These are phyloP conservation scores for Rhizophagus clarus DNA, from an alignment of 192 early-diverging fungal species.

Conservation along the genomic window DNA sequence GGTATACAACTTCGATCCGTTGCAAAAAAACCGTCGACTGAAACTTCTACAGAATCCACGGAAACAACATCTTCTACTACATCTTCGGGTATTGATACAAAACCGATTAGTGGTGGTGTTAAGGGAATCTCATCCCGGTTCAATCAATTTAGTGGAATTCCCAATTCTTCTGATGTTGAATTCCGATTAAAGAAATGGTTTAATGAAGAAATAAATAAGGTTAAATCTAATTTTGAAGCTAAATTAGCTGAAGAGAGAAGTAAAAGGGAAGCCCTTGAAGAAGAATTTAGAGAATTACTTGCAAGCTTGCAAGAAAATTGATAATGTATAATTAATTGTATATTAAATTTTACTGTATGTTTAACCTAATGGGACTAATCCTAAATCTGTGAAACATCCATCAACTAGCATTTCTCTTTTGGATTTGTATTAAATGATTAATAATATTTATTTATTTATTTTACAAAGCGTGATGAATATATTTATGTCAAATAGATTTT, in stretches of 20 bases:
- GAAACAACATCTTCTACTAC: slow-evolving; percentile 15
- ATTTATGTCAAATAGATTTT: no score
- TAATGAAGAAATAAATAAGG: slow-evolving; percentile 42
- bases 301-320: slow-evolving; percentile 30
- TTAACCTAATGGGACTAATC: no score
- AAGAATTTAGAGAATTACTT: slow-evolving; percentile 33
- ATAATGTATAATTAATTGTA: no score
- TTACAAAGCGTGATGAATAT: no score
- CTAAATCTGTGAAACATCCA: no score
- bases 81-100: neutral
- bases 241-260: slow-evolving; percentile 40
- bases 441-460: no score
- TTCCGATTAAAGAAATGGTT: slow-evolving; percentile 42
- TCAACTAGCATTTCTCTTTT: no score
- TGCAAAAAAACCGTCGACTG: slow-evolving; percentile 11
- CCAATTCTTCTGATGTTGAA: slow-evolving; percentile 34
- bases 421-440: no score
- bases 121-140: slow-evolving; percentile 41
- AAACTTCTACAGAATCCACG: slow-evolving; percentile 6
- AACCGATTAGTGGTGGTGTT: slow-evolving; percentile 39
- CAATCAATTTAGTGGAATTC: slow-evolving; percentile 45
- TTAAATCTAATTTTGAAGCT: slow-evolving; percentile 34
- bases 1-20: slow-evolving; percentile 32
- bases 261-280: slow-evolving; percentile 36
- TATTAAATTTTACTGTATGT: no score